A percentile compares a stretch with the other conserved stretches of the same genome.
phyloP scores from a whole-genome alignment of 1,284 basidiomycete genomes.

The Anthracocystis panici-leucophaei region DNA sequence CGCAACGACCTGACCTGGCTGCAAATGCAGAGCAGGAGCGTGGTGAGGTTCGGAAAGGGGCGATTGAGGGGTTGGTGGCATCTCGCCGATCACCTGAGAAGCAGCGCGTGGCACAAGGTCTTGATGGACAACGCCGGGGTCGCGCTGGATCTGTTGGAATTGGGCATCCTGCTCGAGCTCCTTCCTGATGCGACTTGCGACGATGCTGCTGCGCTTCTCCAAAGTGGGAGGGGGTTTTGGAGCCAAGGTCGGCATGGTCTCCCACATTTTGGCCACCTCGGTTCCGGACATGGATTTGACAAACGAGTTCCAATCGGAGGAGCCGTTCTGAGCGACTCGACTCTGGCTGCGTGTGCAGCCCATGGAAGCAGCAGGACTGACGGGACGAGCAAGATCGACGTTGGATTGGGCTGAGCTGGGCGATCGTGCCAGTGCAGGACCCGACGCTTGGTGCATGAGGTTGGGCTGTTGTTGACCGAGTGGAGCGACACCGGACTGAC shows the following conservation, averaged over 20 bases:
- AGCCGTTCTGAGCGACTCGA: constrained; percentile 23
- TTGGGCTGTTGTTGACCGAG: constrained; percentile 49
- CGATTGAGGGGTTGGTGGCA: constrained; percentile 37
- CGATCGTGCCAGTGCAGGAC: constrained; percentile 15
- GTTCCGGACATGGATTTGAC: constrained; percentile 59
- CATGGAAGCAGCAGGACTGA: constrained; percentile 47
- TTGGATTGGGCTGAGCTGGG: constrained; percentile 9
- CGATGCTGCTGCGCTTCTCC: constrained; percentile 49
- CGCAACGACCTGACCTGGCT: constrained; percentile 38
- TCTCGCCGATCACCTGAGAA: constrained; percentile 57
- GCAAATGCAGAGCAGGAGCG: constrained; percentile 24
- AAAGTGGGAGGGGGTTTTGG: constrained; percentile 24
- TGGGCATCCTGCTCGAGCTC: constrained; percentile 63
- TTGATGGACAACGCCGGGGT: constrained; percentile 50
- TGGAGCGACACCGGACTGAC: constrained; percentile 46
- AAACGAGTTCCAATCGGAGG: constrained; percentile 61
- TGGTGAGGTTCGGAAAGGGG: constrained; percentile 17
- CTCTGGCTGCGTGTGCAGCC: constrained; percentile 19
- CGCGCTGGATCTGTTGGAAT: constrained; percentile 51
- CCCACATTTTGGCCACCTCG: constrained; percentile 58
- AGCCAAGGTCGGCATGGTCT: constrained; percentile 42
- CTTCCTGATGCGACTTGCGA: constrained; percentile 52
- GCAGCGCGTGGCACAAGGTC: constrained; percentile 60
- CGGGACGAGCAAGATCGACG: constrained; percentile 28
- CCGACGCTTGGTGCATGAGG: constrained; percentile 43